A percentile compares a stretch with the other conserved stretches of the same genome.
Conservation (phyloP, 352 stramenopile genomes). For the Pythium coloratum region DNA sequence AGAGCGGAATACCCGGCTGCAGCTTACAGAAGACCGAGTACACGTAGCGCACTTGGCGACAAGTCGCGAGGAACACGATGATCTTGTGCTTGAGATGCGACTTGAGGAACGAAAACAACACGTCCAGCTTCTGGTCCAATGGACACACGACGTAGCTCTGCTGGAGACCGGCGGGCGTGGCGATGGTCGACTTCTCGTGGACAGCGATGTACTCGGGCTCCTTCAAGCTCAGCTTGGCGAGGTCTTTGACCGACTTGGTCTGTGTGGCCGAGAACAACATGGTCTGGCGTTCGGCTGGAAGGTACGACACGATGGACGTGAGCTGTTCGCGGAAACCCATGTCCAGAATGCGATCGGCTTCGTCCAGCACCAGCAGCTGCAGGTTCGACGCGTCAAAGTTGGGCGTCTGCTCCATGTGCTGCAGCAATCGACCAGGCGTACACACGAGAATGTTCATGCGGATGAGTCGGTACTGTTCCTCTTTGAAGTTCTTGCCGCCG, state of each 20-base stretch:
- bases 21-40: slow-evolving; percentile 96
- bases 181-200: slow-evolving; percentile 89
- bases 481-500: slow-evolving; percentile 94
- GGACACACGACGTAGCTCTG: slow-evolving; percentile 96
- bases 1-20: slow-evolving; percentile 95
- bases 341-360: slow-evolving; percentile 99
- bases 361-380: slow-evolving; percentile 97
- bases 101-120: slow-evolving; percentile 98
- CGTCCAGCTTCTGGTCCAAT: slow-evolving; percentile 96
- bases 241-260: slow-evolving; percentile 96
- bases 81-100: slow-evolving; percentile 98
- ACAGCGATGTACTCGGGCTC: slow-evolving; percentile 98
- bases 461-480: slow-evolving; percentile 95
- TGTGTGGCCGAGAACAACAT: slow-evolving; percentile 98
- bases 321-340: slow-evolving; percentile 99
- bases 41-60: slow-evolving; percentile 95
- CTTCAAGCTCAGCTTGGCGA: slow-evolving; percentile 94
- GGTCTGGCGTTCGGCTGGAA: slow-evolving; percentile 94
- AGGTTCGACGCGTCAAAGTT: slow-evolving; percentile 95
- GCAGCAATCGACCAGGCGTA: slow-evolving; percentile 95
- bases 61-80: slow-evolving; percentile 98
- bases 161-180: slow-evolving; percentile 91
- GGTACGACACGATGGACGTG: slow-evolving; percentile 94
- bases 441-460: slow-evolving; percentile 97
- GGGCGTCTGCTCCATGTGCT: slow-evolving; percentile 99